A percentile compares a stretch with the other conserved stretches of the same genome.
Evolutionary conservation across 1,284 basidiomycete genomes (phyloP).

Genomic region (Ceratobasidium sp.): DNA sequence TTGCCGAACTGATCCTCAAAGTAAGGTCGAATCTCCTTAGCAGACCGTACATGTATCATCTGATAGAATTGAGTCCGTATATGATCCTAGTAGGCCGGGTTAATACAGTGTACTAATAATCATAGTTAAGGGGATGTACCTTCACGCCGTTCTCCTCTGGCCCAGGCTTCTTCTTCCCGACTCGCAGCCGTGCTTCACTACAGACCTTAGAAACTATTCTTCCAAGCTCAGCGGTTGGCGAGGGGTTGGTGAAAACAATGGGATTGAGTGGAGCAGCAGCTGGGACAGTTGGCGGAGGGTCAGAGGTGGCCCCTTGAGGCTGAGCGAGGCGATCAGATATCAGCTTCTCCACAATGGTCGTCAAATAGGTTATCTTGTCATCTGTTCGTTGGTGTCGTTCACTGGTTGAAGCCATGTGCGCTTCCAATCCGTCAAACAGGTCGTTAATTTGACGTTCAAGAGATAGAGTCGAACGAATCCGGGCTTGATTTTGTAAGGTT

Average conservation of each 20-base stretch:
- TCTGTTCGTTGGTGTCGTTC: neutral
- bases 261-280: neutral
- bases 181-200: neutral
- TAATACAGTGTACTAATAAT: neutral
- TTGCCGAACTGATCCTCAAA: conserved; percentile 7
- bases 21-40: neutral
- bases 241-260: neutral
- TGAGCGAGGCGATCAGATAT: neutral
- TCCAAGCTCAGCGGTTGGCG: neutral
- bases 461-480: neutral
- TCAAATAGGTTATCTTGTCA: neutral
- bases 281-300: neutral
- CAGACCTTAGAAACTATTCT: neutral
- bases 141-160: neutral
- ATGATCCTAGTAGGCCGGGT: neutral
- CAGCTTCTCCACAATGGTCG: neutral
- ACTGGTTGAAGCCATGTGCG: neutral
- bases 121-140: neutral
- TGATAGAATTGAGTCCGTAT: neutral
- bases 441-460: conserved; percentile 15
- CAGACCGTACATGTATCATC: neutral
- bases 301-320: too few relatives aligned
- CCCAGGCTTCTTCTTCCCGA: conserved; percentile 14
- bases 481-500: neutral
- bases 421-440: neutral